Conservation (phyloP, 1,139 yeast genomes). For the Kluyveromyces sp. region DNA sequence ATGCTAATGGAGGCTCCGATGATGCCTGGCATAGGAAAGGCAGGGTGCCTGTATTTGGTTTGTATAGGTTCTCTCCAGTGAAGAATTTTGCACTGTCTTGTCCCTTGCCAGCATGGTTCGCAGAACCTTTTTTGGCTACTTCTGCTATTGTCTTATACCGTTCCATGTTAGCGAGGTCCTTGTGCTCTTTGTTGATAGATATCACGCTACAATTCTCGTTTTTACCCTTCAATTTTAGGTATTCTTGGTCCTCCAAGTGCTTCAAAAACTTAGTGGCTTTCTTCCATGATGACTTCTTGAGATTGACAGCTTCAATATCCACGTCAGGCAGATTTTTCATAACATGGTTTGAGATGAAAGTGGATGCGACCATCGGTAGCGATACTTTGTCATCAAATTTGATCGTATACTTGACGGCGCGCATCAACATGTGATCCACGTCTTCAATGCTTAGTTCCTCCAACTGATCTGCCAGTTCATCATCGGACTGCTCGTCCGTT, state of each 20-base stretch:
- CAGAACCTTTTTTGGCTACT: conserved; percentile 8
- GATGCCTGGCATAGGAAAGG: neutral
- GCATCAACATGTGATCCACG: conserved; percentile 67
- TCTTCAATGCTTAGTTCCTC: conserved; percentile 52
- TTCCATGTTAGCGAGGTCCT: conserved; percentile 50
- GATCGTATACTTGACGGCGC: conserved; percentile 64
- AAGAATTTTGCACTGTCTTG: conserved; percentile 2
- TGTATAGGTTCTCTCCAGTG: conserved; percentile 40
- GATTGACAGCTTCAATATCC: conserved; percentile 47
- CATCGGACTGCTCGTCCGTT: conserved; percentile 11
- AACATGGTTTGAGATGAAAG: conserved; percentile 63
- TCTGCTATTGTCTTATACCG: conserved; percentile 39
- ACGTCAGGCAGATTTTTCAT: conserved; percentile 59
- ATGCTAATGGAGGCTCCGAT: conserved; percentile 9
- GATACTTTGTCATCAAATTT: conserved; percentile 46
- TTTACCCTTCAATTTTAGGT: conserved; percentile 62
- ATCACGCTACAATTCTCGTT: conserved; percentile 64
- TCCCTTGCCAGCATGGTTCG: conserved; percentile 7
- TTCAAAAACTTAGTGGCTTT: conserved; percentile 80
- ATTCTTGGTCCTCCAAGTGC: conserved; percentile 70
- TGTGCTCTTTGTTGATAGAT: conserved; percentile 43
- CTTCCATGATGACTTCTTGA: conserved; percentile 85
- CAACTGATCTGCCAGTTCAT: conserved; percentile 28
- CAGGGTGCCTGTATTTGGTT: conserved; percentile 39
- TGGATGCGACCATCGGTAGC: conserved; percentile 62